Conservation (phyloP, 768 basidiomycete species). For the Trametes punicea region DNA sequence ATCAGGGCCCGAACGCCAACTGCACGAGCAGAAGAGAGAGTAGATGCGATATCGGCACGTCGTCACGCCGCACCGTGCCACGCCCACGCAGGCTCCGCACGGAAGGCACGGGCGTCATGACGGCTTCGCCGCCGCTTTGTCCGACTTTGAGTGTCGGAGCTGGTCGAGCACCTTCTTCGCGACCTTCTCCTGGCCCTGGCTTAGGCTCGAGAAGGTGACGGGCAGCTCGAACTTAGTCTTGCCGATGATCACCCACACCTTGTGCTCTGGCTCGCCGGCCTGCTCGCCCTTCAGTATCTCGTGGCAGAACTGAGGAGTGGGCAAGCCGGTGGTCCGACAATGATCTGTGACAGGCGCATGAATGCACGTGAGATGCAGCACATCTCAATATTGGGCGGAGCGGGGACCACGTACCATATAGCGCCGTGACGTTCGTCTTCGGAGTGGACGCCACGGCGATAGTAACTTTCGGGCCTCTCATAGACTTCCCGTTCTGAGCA, state of each 20-base stretch:
- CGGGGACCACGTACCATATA: constrained; percentile 15
- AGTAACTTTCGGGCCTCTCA: constrained; percentile 4
- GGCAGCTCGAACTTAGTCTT: constrained; percentile 44
- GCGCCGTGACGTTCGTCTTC: constrained; percentile 19
- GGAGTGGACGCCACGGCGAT: constrained; percentile 13
- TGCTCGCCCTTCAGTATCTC: constrained; percentile 23
- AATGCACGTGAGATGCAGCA: neutral
- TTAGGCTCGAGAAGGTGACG: constrained; percentile 35
- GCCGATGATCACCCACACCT: constrained; percentile 48
- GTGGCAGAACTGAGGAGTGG: constrained; percentile 36
- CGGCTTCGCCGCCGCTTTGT: neutral
- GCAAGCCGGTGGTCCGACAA: constrained; percentile 21
- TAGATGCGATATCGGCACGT: neutral
- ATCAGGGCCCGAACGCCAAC: neutral
- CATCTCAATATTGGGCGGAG: neutral
- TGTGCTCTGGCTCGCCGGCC: constrained; percentile 31
- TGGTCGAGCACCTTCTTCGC: constrained; percentile 44
- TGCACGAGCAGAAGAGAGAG: neutral
- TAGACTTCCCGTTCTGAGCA: neutral
- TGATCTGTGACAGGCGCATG: constrained; percentile 18
- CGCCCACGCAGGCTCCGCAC: neutral
- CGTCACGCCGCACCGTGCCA: too few species aligned
- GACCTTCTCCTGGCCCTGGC: constrained; percentile 41
- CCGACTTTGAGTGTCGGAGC: constrained; percentile 27
- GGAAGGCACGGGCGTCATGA: neutral